Percentiles rank a stretch among this genome's conserved stretches.
Evolutionary conservation across 2,329 filamentous ascomycete genomes (phyloP).

Genomic region (Aureobasidium sp.): DNA sequence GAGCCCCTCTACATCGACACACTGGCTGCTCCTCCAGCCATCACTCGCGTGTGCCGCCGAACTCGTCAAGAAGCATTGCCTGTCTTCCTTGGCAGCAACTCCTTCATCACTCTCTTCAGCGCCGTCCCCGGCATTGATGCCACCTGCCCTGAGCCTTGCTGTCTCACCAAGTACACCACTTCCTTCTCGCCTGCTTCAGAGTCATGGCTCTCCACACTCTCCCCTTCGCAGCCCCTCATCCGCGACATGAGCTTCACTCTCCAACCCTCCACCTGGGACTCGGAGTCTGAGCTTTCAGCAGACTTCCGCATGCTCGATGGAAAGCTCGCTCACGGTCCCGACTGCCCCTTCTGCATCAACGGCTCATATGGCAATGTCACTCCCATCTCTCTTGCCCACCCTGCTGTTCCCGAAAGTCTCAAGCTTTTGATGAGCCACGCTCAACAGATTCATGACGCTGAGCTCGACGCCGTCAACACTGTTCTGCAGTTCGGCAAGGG

Average conservation of each 20-base stretch:
- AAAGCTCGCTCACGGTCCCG: slow-evolving; percentile 6
- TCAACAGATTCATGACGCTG: slow-evolving; percentile 11
- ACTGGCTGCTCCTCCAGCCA: slow-evolving; percentile 4
- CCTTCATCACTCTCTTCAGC: slow-evolving; percentile 14
- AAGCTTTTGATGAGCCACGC: slow-evolving; percentile 7
- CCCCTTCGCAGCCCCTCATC: slow-evolving; percentile 8
- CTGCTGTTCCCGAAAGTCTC: slow-evolving; percentile 3
- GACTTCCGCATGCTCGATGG: slow-evolving; percentile 13
- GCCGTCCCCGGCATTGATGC: background rate
- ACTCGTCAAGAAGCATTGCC: slow-evolving; percentile 17
- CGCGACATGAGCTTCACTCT: slow-evolving; percentile 15
- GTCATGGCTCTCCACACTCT: slow-evolving; percentile 8
- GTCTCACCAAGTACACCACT: slow-evolving; percentile 11
- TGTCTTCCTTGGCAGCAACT: slow-evolving; percentile 17
- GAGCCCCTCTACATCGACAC: slow-evolving; percentile 13
- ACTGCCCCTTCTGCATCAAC: slow-evolving; percentile 11
- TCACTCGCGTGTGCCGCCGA: slow-evolving; percentile 17
- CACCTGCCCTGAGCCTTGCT: slow-evolving; percentile 13
- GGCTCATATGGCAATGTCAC: slow-evolving; percentile 10
- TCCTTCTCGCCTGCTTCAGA: slow-evolving; percentile 8
- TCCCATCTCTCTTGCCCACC: slow-evolving; percentile 2
- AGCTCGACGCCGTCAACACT: slow-evolving; percentile 7
- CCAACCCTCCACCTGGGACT: slow-evolving; percentile 9
- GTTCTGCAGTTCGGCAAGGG: slow-evolving; percentile 1
- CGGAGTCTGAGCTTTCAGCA: background rate